Evolutionary conservation across 2,329 filamentous ascomycete species (phyloP), one percentile per base, ranked within the genome.

Genomic region (Lachnellula occidentalis): DNA sequence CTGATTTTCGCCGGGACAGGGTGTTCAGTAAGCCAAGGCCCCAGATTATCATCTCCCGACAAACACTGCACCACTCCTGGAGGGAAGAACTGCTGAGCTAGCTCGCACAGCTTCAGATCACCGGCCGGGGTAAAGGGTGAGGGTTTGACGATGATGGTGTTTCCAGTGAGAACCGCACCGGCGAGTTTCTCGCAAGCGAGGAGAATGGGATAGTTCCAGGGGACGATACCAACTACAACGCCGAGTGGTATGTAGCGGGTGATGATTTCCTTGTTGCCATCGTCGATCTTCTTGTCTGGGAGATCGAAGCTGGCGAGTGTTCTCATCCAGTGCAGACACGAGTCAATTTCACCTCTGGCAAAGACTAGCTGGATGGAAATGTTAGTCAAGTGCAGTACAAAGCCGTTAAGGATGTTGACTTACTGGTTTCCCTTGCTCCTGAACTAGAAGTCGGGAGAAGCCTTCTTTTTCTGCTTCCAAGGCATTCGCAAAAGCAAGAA

Each of bases 61-160:
- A 83, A 61, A 4, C 70, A 76, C 61, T 82, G 79, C 19, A 82
- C 64, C 15, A 82, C 77, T n/a, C 79, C 79, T 0, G 76, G 72
- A 0, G 79, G 79, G 31, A 82, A 73, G 45, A 77, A 68, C 0
- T 70, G 66, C 45, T 74, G 70, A 1, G 70, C 74, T 7, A 82
- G 67, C 64, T 82, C 78, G 50, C 69, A 73, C 55, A 79, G 70
- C 58, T 80, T 81, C 50, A 82, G 67, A 34, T 73, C 72, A 43
- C 73, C 68, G 65, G 75, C 79, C 17, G 75, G 79, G 41, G 76
- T 82, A 70, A 73, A 82, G 46, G 73, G 81, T 14, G 49, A 53
- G 90, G 91, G 5, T 64, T 79, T 79, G 57, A 82, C 72, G 59
- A 82, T 79, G 19, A 81, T 68, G n/a, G 71, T 67, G 63, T 80